Base-by-base conservation (phyloP, 495 filamentous ascomycete species). In the Penicillium ochrochloron region DNA sequence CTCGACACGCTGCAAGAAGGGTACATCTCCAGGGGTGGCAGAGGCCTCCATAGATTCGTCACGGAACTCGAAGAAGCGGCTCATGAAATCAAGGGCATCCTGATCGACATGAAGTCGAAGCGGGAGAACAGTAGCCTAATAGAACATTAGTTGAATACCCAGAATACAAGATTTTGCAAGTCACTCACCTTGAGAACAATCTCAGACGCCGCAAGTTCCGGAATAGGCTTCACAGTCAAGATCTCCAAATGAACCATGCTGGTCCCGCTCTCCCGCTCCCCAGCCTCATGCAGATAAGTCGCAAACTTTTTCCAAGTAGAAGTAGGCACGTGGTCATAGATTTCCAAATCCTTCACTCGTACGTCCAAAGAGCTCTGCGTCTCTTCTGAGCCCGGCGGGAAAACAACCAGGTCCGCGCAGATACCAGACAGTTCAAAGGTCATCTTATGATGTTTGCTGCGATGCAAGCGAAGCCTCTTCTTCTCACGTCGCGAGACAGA, bases 221-320 rank as follows among this genome's bases (percentile, higher is more conserved):
- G 84, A 5, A 96, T 83, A 8, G 95, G 95, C 70, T 88, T 89
- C 5, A 97, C 94, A 56, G 91, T 97, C 57, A 94, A 80, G 11
- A 97, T 79, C 70, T 97, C 91, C 21, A 97, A 78, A 75, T 97
- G 92, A 5, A 95, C 82, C 94, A 97, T 97, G 72, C 87, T 91
- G 5, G 88, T 90, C 17, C 89, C 88, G 70, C 88, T 91, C 76
- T 97, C 92, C 25, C 94, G 86, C 63, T 91, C 88, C 9, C 92
- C 92, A 8, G 87, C 89, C 73, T 97, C 93, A 50, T 88, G 86
- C 82, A 96, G 92, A 70, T 96, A 97, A 0, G 92, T 97, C 41
- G 91, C 90, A 73, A 99, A 98, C 70, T 97, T 98, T 76, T 92
- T 95, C 96, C 96, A 99, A 2, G 94, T 98, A 10, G 95, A 98